Percentiles rank a stretch among this genome's conserved stretches.
phyloP scores from a whole-genome alignment of 2,329 filamentous ascomycete genomes.

The Arthrobotrys pseudoclavata region DNA sequence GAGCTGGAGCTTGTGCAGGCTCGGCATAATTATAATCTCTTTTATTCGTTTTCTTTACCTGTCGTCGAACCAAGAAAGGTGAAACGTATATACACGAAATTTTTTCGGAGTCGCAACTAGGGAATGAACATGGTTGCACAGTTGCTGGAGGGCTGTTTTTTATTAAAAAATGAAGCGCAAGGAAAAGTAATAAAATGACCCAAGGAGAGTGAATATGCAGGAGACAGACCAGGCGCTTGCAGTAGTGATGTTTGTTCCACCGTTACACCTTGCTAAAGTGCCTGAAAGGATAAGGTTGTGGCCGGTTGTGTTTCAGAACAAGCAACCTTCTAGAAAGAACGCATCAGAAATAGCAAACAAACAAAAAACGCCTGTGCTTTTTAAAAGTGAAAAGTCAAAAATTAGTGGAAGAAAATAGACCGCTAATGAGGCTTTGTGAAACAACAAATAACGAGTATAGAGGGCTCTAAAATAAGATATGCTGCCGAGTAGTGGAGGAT shows the following conservation, averaged over 20 bases:
- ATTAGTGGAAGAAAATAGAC: conserved; percentile 33
- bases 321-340: conserved; percentile 58
- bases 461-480: conserved; percentile 51
- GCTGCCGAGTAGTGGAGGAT: conserved; percentile 33
- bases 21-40: conserved; percentile 4
- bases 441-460: conserved; percentile 35
- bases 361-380: conserved; percentile 54
- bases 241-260: conserved; percentile 46
- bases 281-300: conserved; percentile 60
- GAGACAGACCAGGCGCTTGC: conserved; percentile 52
- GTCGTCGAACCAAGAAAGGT: conserved; percentile 22
- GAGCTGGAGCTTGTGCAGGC: conserved; percentile 3
- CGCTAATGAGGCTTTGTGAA: conserved; percentile 53
- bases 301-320: conserved; percentile 57
- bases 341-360: conserved; percentile 31
- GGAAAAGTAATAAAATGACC: conserved; percentile 43
- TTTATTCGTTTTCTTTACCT: conserved; percentile 26
- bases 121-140: conserved; percentile 11
- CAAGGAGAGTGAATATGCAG: conserved; percentile 50
- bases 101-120: conserved; percentile 29
- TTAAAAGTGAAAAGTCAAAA: conserved; percentile 46
- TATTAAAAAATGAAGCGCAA: conserved; percentile 25
- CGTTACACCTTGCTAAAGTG: conserved; percentile 53
- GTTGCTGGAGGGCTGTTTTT: conserved; percentile 19
- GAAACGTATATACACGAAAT: conserved; percentile 48